phyloP scores from a whole-genome alignment of 2,329 filamentous ascomycete genomes.

The Epichloe glyceriae region DNA sequence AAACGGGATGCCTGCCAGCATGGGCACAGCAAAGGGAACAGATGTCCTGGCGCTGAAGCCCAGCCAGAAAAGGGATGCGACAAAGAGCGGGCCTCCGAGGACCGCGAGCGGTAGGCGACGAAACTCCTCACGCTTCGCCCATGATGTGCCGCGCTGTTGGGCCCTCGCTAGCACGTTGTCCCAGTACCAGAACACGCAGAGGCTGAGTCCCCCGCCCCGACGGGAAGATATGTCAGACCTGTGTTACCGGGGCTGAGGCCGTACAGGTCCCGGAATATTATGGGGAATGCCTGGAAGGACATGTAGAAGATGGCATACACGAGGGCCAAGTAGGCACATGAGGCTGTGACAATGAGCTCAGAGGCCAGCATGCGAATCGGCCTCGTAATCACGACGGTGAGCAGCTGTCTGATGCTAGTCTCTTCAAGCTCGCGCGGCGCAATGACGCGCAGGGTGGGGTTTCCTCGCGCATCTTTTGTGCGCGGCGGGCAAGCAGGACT shows the following conservation, averaged over 20 bases:
- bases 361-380: constrained; percentile 59
- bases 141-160: constrained; percentile 34
- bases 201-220: constrained; percentile 49
- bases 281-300: constrained; percentile 63
- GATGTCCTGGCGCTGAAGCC: constrained; percentile 40
- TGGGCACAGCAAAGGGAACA: constrained; percentile 41
- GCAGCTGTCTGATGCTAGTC: constrained; percentile 41
- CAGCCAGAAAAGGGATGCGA: constrained; percentile 48
- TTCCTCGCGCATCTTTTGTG: constrained; percentile 42
- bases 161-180: constrained; percentile 47
- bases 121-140: constrained; percentile 52
- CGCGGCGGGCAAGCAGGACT: constrained; percentile 43
- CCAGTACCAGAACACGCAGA: constrained; percentile 51
- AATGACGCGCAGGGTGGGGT: constrained; percentile 36
- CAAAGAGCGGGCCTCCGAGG: constrained; percentile 54
- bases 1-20: constrained; percentile 48
- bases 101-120: constrained; percentile 60
- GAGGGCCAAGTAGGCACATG: constrained; percentile 57
- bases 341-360: constrained; percentile 61
- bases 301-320: constrained; percentile 57
- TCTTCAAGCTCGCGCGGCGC: constrained; percentile 53
- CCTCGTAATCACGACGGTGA: constrained; percentile 54
- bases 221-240: constrained; percentile 56
- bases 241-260: constrained; percentile 48
- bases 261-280: constrained; percentile 55